These are phyloP conservation scores for Brassica juncea DNA, from an alignment of 345 rosid genomes.

Conservation along the genomic window DNA sequence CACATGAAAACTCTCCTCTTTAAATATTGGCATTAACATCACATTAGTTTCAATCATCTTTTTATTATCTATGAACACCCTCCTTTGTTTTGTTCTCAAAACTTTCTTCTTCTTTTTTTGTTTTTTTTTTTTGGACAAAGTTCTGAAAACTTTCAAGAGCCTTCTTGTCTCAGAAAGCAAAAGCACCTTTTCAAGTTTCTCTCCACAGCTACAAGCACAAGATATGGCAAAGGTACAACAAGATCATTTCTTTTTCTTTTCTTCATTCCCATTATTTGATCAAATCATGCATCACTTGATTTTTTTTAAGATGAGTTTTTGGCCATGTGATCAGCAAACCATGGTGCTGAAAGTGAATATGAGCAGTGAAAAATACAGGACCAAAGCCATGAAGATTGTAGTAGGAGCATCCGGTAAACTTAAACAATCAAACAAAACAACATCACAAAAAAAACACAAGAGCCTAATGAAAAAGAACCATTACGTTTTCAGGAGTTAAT, in stretches of 20 bases:
- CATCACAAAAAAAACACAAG: not conserved
- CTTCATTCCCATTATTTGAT: not conserved
- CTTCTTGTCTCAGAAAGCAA: slow-evolving; percentile 2
- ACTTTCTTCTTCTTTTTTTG: too few relatives aligned
- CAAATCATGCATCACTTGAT: not conserved
- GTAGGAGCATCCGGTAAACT: not conserved
- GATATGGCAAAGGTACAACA: slow-evolving; percentile 17
- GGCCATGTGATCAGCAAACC: slow-evolving; percentile 1
- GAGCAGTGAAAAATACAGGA: not conserved
- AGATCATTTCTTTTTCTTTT: not conserved
- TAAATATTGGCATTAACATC: not conserved
- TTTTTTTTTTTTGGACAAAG: too few relatives aligned
- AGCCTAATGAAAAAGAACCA: not conserved
- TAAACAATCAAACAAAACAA: not conserved
- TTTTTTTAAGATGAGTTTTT: slow-evolving; percentile 7
- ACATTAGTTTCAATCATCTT: not conserved
- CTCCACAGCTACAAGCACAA: not conserved
- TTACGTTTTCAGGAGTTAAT: slow-evolving; percentile 18
- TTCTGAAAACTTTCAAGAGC: not conserved
- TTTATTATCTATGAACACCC: not conserved
- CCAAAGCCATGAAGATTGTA: not conserved
- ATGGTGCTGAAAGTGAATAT: not conserved
- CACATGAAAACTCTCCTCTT: slow-evolving; percentile 20
- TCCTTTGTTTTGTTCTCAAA: slow-evolving; percentile 1
- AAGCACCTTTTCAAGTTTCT: not conserved